Conservation (phyloP, 495 filamentous ascomycete genomes). For the Chaetomium tenue region DNA sequence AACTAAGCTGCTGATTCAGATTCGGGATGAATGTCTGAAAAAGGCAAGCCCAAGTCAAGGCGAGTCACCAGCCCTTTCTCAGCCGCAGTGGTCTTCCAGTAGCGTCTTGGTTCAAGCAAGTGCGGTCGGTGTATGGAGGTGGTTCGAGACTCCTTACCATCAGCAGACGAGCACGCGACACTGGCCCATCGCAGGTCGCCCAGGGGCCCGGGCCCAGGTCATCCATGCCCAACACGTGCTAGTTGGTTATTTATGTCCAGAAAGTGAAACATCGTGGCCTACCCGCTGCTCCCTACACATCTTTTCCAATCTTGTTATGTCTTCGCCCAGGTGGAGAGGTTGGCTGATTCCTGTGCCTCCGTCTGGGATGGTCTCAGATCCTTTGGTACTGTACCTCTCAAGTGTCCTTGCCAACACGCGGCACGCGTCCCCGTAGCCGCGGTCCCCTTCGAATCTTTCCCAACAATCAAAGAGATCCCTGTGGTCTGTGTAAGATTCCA, state of each 20-base stretch:
- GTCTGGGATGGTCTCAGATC: neutral
- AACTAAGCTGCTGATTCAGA: neutral
- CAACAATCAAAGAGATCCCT: neutral
- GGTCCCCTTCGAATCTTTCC: neutral
- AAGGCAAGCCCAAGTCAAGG: neutral
- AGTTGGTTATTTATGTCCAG: neutral
- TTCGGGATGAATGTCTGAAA: neutral
- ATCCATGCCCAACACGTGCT: conserved; percentile 13
- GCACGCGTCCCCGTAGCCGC: neutral
- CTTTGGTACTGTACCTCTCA: no score
- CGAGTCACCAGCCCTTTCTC: neutral
- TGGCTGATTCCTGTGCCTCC: neutral
- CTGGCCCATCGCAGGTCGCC: neutral
- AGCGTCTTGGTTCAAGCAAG: neutral
- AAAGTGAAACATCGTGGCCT: neutral
- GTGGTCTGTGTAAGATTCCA: neutral
- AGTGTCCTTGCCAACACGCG: neutral
- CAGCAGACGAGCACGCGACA: conserved; percentile 10
- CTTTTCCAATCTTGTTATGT: neutral
- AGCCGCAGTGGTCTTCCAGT: neutral
- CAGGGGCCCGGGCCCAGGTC: neutral
- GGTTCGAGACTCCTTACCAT: neutral
- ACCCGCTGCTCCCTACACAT: neutral
- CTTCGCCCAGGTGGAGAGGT: no score
- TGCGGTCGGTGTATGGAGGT: no score